Evolutionary conservation across 2,329 filamentous ascomycete species (phyloP), one percentile per base, ranked within the genome.

Genomic region (Ilyonectria destructans): DNA sequence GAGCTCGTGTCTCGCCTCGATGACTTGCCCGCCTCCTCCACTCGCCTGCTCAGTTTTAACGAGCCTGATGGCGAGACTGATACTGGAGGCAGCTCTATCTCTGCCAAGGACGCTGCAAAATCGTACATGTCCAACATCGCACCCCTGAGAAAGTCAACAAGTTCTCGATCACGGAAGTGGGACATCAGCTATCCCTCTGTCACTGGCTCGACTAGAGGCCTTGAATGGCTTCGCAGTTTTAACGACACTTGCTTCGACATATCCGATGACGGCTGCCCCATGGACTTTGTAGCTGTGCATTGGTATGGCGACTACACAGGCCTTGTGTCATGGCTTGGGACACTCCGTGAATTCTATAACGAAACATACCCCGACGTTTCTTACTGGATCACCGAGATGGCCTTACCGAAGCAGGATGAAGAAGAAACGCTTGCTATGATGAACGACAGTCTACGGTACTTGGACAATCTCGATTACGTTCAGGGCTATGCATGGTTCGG

Each of bases 401-500:
- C 80, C 3, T 68, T 84, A 1, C 79, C 81, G 1, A 74, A 83
- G 63, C 74, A 68, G 13, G 71, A 77, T n/a, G 74, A 77, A 2
- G 78, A 80, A 2, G 75, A 73, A 1, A 83, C 81, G 1, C 59
- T 80, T 2, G 66, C 75, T 2, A 84, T 84, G 82, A 80, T 84
- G 80, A 83, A 82, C 40, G 72, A 82, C 67, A 81, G 79, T 40
- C 67, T 84, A 13, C 31, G 66, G 0, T 80, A 80, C 55, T 73
- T 84, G 6, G 82, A 84, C 6, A 65, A 62, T 0, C 70, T 75
- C 0, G 75, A 80, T 12, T 77, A 78, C 21, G 78, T 84, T 1
- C 71, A 80, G 19, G 79, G 75, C 0, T 84, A 84, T 56, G 81
- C 82, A 0, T 84, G 82, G 82, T 84, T 82, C 61, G 82, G 82